phyloP scores from a whole-genome alignment of 78 protist genomes.

The Goniomonas avonlea region DNA sequence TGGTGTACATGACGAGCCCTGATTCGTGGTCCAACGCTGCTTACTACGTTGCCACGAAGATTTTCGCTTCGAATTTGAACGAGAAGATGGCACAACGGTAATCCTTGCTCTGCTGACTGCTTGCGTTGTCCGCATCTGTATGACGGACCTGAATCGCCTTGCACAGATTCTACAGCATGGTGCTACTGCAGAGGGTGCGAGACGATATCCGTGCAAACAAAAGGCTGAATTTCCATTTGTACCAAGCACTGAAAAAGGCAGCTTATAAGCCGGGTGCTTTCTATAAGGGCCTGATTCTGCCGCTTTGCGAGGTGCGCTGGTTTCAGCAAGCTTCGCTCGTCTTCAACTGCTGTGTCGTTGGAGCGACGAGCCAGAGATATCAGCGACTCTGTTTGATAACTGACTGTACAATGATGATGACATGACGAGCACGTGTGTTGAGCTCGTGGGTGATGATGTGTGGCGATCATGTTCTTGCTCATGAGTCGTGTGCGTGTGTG shows the following conservation, averaged over 20 bases:
- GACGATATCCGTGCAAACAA: constrained; percentile 62
- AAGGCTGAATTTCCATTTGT: constrained; percentile 80
- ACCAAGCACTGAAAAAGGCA: constrained; percentile 46
- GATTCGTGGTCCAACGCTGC: constrained; percentile 8
- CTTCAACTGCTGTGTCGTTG: too few species aligned
- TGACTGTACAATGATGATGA: too few species aligned
- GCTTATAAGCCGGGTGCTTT: constrained; percentile 88
- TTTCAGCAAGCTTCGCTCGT: too few species aligned
- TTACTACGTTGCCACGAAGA: constrained; percentile 36
- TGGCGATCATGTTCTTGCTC: too few species aligned
- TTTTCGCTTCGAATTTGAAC: constrained; percentile 75
- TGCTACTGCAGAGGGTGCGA: constrained; percentile 82
- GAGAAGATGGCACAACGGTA: constrained; percentile 76
- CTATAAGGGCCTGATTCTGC: constrained; percentile 88
- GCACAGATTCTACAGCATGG: constrained; percentile 72
- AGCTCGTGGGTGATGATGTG: too few species aligned
- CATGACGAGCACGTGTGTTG: too few species aligned
- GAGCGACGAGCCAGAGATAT: too few species aligned
- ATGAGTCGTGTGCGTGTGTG: too few species aligned
- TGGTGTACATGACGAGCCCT: constrained; percentile 5
- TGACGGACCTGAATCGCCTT: too few species aligned
- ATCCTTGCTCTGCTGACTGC: too few species aligned
- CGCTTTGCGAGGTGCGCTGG: constrained; percentile 77
- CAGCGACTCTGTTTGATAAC: too few species aligned
- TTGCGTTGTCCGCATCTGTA: too few species aligned